A percentile compares a stretch with the other conserved stretches of the same genome.
These are phyloP conservation scores for Hymenotorrendiella dingleyae DNA, from an alignment of 2,329 filamentous ascomycete species.

Conservation along the genomic window DNA sequence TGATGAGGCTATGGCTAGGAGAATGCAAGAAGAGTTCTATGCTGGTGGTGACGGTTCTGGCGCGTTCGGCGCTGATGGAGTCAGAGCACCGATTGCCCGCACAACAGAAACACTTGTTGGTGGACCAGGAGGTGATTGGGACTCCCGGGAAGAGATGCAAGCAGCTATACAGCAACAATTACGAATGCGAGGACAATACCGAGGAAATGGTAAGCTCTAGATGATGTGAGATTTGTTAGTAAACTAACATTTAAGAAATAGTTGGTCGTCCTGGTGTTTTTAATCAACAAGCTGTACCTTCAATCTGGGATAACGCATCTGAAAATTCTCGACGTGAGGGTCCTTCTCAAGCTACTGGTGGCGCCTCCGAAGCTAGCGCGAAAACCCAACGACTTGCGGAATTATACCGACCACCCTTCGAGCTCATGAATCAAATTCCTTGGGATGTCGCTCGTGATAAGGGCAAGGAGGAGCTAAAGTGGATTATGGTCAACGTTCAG, in stretches of 20 bases:
- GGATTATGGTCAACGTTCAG: conserved; percentile 93
- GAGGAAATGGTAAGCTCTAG: conserved; percentile 16
- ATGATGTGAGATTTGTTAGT: background rate
- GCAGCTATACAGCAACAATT: conserved; percentile 23
- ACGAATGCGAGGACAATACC: conserved; percentile 30
- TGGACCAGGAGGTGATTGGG: conserved; percentile 49
- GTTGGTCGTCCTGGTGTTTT: conserved; percentile 55
- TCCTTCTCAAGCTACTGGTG: conserved; percentile 57
- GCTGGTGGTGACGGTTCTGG: conserved; percentile 41
- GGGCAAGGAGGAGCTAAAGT: conserved; percentile 85
- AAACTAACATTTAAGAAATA: conserved; percentile 13
- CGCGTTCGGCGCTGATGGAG: conserved; percentile 48
- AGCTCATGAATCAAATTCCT: conserved; percentile 72
- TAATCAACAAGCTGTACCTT: conserved; percentile 49
- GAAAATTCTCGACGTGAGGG: conserved; percentile 42
- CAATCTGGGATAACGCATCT: conserved; percentile 44
- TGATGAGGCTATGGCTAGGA: conserved; percentile 87
- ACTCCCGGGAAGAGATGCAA: conserved; percentile 38
- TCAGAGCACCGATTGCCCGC: conserved; percentile 84
- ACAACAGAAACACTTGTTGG: conserved; percentile 89
- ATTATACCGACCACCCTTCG: conserved; percentile 86
- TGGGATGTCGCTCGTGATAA: conserved; percentile 81
- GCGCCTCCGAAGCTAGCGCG: conserved; percentile 56
- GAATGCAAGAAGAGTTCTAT: conserved; percentile 89
- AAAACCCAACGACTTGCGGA: conserved; percentile 80